phyloP scores from a whole-genome alignment of 2,329 filamentous ascomycete species.

The Aureobasidium sp. region DNA sequence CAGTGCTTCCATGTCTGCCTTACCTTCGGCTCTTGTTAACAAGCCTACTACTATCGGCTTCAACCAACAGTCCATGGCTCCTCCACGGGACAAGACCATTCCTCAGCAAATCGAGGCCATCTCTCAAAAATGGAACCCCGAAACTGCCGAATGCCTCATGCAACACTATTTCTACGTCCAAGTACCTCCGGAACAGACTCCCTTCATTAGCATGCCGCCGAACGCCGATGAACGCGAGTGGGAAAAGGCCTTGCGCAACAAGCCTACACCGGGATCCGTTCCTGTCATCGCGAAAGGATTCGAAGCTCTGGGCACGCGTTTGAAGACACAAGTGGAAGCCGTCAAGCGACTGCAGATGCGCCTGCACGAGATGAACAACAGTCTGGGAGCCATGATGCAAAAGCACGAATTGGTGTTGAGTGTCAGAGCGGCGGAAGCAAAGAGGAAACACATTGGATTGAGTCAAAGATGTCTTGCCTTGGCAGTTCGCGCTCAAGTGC shows the following conservation, averaged over 20 bases:
- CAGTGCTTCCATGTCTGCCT: constrained; percentile 13
- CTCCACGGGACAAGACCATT: constrained; percentile 58
- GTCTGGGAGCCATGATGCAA: constrained; percentile 63
- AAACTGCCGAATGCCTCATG: constrained; percentile 62
- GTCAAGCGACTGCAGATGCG: constrained; percentile 63
- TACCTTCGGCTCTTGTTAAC: constrained; percentile 16
- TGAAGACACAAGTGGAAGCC: constrained; percentile 63
- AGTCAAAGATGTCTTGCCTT: constrained; percentile 66
- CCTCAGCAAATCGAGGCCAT: constrained; percentile 66
- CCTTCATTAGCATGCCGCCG: constrained; percentile 64
- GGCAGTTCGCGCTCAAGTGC: constrained; percentile 71
- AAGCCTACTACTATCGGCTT: constrained; percentile 17
- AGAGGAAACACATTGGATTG: constrained; percentile 64
- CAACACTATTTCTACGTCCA: constrained; percentile 85
- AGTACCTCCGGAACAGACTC: constrained; percentile 65
- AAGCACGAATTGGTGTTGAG: constrained; percentile 71
- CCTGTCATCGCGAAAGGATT: constrained; percentile 72
- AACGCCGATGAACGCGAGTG: constrained; percentile 70
- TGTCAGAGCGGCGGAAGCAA: constrained; percentile 64
- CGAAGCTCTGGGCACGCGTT: constrained; percentile 60
- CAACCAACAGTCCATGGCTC: constrained; percentile 11
- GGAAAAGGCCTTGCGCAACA: constrained; percentile 76
- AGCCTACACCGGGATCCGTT: constrained; percentile 68
- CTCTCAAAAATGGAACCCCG: constrained; percentile 66
- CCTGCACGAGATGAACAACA: constrained; percentile 72